Percentiles rank a stretch among this genome's conserved stretches.
Evolutionary conservation across 148 eudicot genomes (phyloP).

Genomic region (Heliamphora exappendiculata): DNA sequence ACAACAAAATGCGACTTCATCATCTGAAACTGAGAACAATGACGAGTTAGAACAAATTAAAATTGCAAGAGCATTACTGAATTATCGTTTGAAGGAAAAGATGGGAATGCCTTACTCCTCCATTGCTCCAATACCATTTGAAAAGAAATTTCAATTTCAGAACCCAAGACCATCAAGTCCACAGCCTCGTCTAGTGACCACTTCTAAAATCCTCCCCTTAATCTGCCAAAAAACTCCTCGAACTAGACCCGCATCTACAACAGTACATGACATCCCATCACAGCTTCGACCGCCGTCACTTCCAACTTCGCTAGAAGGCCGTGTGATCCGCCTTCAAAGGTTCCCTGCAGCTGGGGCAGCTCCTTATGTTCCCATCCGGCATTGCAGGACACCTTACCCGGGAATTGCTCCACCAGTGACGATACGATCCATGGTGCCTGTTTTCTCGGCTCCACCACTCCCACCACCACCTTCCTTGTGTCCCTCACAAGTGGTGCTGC

Average conservation of each 20-base stretch:
- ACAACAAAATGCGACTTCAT: conserved; percentile 45
- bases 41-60: conserved; percentile 80
- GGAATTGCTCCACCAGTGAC: conserved; percentile 69
- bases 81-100: conserved; percentile 53
- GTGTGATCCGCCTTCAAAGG: conserved; percentile 22
- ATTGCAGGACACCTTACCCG: conserved; percentile 38
- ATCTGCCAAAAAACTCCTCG: conserved; percentile 42
- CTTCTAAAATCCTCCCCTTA: conserved; percentile 72
- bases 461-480: conserved; percentile 29
- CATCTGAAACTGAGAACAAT: conserved; percentile 56
- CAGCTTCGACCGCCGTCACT: conserved; percentile 16
- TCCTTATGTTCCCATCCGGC: conserved; percentile 58
- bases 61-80: conserved; percentile 66
- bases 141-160: conserved; percentile 35
- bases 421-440: conserved; percentile 53
- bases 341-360: conserved; percentile 46
- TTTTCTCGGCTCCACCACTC: conserved; percentile 56
- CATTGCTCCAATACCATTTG: conserved; percentile 36
- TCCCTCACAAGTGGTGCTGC: conserved; percentile 25
- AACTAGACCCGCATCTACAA: conserved; percentile 29
- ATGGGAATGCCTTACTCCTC: conserved; percentile 29
- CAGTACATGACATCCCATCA: conserved; percentile 23
- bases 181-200: conserved; percentile 36
- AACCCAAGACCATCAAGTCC: conserved; percentile 63
- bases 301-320: conserved; percentile 25